Evolutionary conservation across 441 rosid genomes (phyloP).

Genomic region (Adansonia grandidieri): DNA sequence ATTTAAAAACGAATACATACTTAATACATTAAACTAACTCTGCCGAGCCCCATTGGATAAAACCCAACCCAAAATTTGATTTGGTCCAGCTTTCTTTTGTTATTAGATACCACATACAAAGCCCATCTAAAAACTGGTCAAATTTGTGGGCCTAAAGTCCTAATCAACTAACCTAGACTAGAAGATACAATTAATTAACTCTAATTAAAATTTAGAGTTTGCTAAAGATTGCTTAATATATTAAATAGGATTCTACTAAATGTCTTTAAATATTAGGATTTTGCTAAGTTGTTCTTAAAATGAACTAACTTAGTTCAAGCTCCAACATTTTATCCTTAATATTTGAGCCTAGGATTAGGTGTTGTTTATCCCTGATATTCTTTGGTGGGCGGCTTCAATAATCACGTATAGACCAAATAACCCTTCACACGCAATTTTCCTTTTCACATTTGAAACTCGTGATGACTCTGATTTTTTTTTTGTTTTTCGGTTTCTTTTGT

Average conservation of each 20-base stretch:
- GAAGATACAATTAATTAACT: no score
- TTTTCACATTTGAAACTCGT: not conserved
- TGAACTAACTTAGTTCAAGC: not conserved
- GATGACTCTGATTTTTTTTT: not conserved
- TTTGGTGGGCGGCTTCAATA: not conserved
- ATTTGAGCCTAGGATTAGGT: not conserved
- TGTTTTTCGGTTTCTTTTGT: not conserved
- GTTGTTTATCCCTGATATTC: not conserved
- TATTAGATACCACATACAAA: not conserved
- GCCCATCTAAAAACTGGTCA: no score
- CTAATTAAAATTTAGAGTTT: no score
- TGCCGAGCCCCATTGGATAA: not conserved
- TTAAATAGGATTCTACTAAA: no score
- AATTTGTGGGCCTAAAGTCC: no score
- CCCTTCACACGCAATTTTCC: not conserved
- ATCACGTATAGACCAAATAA: not conserved
- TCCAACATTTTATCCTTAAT: not conserved
- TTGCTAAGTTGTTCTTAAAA: no score
- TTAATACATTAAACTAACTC: not conserved
- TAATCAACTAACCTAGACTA: no score
- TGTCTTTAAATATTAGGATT: no score
- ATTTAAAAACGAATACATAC: not conserved
- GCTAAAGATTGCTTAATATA: no score
- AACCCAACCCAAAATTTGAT: conserved; percentile 7
- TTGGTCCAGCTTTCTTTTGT: not conserved